Percentiles rank a stretch among this genome's conserved stretches.
Evolutionary conservation across 495 filamentous ascomycete species (phyloP).

Genomic region (Aspergillus ostianus): DNA sequence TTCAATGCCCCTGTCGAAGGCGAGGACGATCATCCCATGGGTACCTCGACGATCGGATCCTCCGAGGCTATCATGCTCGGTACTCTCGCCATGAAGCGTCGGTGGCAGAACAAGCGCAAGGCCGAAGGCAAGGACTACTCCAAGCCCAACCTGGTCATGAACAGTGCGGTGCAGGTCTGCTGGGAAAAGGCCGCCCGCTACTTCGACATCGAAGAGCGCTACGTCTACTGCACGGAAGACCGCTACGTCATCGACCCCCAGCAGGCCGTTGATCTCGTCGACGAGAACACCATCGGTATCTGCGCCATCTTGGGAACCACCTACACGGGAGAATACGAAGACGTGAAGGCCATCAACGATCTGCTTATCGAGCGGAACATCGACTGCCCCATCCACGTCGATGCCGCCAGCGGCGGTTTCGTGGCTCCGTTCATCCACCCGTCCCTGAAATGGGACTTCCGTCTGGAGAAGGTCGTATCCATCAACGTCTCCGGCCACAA

Average conservation of each 20-base stretch:
- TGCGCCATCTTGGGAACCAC: conserved; percentile 87
- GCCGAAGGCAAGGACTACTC: conserved; percentile 72
- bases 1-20: conserved; percentile 66
- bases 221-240: conserved; percentile 76
- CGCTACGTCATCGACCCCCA: conserved; percentile 86
- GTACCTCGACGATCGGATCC: conserved; percentile 81
- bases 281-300: conserved; percentile 96
- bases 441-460: conserved; percentile 81
- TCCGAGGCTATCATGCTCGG: conserved; percentile 91
- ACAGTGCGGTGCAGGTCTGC: conserved; percentile 87
- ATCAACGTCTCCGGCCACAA: conserved; percentile 96
- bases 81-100: conserved; percentile 91
- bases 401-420: conserved; percentile 87
- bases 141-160: conserved; percentile 88
- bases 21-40: conserved; percentile 59
- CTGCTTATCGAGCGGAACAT: conserved; percentile 67
- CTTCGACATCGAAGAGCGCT: conserved; percentile 89
- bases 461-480: conserved; percentile 78
- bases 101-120: conserved; percentile 82
- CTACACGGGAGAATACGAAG: conserved; percentile 95
- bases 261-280: conserved; percentile 76
- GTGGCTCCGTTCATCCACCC: conserved; percentile 86
- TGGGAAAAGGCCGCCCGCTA: conserved; percentile 97
- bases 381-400: conserved; percentile 84
- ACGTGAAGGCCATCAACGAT: conserved; percentile 86